Base-by-base conservation (phyloP, 1,284 basidiomycete genomes). In the Exsudoporus floridanus region DNA sequence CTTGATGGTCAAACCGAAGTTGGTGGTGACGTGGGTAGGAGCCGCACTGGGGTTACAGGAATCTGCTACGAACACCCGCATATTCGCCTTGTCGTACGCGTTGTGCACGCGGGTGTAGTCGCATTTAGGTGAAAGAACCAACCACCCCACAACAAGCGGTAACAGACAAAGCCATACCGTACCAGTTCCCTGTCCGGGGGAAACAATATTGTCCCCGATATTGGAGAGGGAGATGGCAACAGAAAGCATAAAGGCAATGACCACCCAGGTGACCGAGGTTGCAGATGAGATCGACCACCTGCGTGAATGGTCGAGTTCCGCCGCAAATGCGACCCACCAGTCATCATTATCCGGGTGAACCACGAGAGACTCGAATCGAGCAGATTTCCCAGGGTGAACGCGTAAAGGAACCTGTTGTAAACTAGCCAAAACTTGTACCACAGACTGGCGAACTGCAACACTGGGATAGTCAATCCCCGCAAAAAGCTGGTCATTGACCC, bases 141-240 rank as follows among this genome's bases (percentile, higher is more conserved):
- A 56, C 73, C 76, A 77, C 9, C 69, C 66, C 2, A 73, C 55
- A 28, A 79, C 75, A 14, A 78, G 60, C 0, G 74, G 70, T 13
- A 78, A 46, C 7, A 77, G 55, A 74, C 75, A 77, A 10, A 78
- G 58, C 70, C 70, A 78, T 7, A 67, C 58, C 0, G 71, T 71
- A 0, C 70, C 73, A 5, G 74, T 70, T 7, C 65, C 70, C 37
- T 75, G 65, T 0, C 74, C 76, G 18, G 60, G 69, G 2, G 65
- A 62, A 23, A 68, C 58, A 12, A 73, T 50, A 25, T 59, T 35
- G 5, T 43, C 23, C 3, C 39, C 40, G 6, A 70, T 48, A 23
- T 61, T 61, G 6, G 64, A 63, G 44, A 78, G 71, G 7, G 73
- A 71, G 46, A 74, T 69, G n/a, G 70, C 58, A 8, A 77, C 63